Conservation (phyloP, 2,329 filamentous ascomycete species). For the Geoglossum cookeanum region DNA sequence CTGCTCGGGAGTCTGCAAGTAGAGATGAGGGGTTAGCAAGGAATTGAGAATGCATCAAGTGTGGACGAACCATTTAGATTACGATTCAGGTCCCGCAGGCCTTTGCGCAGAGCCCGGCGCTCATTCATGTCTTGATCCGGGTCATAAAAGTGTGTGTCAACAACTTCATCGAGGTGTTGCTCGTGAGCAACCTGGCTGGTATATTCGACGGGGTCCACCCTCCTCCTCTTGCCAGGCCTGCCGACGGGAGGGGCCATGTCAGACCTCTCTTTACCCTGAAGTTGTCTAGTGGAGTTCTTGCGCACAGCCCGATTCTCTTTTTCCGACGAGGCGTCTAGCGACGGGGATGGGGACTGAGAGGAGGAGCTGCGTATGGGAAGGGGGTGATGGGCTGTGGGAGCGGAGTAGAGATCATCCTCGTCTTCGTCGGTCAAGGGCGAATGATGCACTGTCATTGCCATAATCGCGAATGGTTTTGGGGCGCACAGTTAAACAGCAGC, state of each 20-base stretch:
- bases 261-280: slow-evolving; percentile 25
- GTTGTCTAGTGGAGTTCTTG: slow-evolving; percentile 9
- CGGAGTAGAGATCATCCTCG: slow-evolving; percentile 15
- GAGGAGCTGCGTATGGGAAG: not conserved
- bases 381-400: slow-evolving; percentile 2
- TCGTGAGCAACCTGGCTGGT: slow-evolving; percentile 16
- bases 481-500: too few relatives aligned
- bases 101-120: slow-evolving; percentile 49
- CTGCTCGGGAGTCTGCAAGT: slow-evolving; percentile 45
- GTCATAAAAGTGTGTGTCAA: slow-evolving; percentile 44
- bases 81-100: slow-evolving; percentile 46
- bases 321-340: slow-evolving; percentile 24
- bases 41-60: not conserved
- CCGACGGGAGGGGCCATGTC: slow-evolving; percentile 20
- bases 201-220: slow-evolving; percentile 22
- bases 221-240: slow-evolving; percentile 24
- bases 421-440: slow-evolving; percentile 1
- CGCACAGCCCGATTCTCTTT: slow-evolving; percentile 26
- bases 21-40: not conserved
- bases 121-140: slow-evolving; percentile 64
- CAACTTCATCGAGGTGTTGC: slow-evolving; percentile 16
- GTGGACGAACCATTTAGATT: slow-evolving; percentile 34
- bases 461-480: not conserved
- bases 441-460: slow-evolving; percentile 1
- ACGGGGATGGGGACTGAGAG: slow-evolving; percentile 17